phyloP scores from a whole-genome alignment of 1,139 yeast genomes.

The Suhomyces choctaworum region DNA sequence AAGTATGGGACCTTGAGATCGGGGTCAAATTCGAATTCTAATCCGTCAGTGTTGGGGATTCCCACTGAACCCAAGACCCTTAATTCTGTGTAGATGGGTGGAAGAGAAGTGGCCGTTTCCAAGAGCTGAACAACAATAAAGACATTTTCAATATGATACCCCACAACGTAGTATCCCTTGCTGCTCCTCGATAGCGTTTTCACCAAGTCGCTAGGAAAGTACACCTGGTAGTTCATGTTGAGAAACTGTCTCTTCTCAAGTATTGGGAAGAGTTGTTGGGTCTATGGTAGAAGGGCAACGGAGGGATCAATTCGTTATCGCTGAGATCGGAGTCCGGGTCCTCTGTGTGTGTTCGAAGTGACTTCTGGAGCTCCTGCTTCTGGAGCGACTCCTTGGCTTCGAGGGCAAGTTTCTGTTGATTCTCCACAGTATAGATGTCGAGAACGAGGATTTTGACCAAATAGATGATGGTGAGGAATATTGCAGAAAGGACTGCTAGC shows the following conservation, averaged over 20 bases:
- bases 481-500: conserved; percentile 1
- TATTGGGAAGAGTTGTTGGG: conserved; percentile 46
- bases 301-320: conserved; percentile 3
- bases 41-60: neutral
- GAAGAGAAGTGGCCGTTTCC: conserved; percentile 9
- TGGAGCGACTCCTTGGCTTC: conserved; percentile 6
- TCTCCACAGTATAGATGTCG: conserved; percentile 11
- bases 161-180: conserved; percentile 22
- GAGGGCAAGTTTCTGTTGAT: conserved; percentile 8
- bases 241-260: conserved; percentile 44
- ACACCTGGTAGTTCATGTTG: conserved; percentile 31
- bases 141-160: conserved; percentile 27
- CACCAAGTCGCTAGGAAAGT: conserved; percentile 38
- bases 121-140: conserved; percentile 28
- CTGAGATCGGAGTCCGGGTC: conserved; percentile 9
- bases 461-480: conserved; percentile 6
- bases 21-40: conserved; percentile 4
- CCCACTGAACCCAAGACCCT: conserved; percentile 25
- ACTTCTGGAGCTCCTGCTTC: conserved; percentile 5
- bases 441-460: conserved; percentile 8
- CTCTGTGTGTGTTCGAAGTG: neutral
- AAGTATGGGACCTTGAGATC: conserved; percentile 7
- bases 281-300: conserved; percentile 30
- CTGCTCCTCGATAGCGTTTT: conserved; percentile 10
- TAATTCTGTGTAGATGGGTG: conserved; percentile 18